Base-by-base conservation (phyloP, 2,329 filamentous ascomycete species). In the Epichloe brachyelytri region DNA sequence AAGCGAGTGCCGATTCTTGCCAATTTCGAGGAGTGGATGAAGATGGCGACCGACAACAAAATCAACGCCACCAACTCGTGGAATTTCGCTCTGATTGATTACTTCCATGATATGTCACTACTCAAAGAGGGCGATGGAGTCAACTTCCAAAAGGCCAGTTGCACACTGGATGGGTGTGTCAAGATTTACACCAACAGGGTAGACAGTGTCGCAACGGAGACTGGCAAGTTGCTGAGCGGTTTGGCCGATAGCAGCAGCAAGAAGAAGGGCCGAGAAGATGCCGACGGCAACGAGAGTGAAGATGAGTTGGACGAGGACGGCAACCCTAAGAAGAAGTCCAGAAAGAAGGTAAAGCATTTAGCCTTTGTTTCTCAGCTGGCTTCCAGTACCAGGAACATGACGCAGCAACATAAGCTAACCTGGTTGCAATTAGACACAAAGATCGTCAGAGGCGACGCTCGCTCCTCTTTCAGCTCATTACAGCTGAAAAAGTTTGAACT, bases 1-100 rank as follows among this genome's bases (percentile, higher is more conserved):
- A 95, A 95, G 76, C 86, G 90, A 54, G 88, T 95, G 30, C 93
- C 93, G 1, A 86, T 98, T 60, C 75, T 98, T 50, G 93, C 93
- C 62, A 98, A 98, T 69, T 98, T 97, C 61, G 93, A 98, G 67
- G 93, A 98, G 66, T 97, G 91, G 93, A 97, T 98, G 89, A 98
- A 97, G 76, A 95, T 98, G 89, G 93, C 93, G 2, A 97, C 93
- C 15, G 93, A 98, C 72, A 98, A 98, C 72, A 93, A 93, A 70
- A 98, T 98, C 75, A 98, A 97, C 65, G 91, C 93, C 46, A 82
- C 85, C 53, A 98, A 98, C 68, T 96, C 90, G 33, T 98, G 93
- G 93, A 97, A 97, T 68, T 97, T 98, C 70, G 93, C 93, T n/a
- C 79, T 98, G 17, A 98, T 98, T 64, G 93, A 98, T 68, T 98